Conservation (phyloP, 768 basidiomycete species). For the Gymnopilus junonius region DNA sequence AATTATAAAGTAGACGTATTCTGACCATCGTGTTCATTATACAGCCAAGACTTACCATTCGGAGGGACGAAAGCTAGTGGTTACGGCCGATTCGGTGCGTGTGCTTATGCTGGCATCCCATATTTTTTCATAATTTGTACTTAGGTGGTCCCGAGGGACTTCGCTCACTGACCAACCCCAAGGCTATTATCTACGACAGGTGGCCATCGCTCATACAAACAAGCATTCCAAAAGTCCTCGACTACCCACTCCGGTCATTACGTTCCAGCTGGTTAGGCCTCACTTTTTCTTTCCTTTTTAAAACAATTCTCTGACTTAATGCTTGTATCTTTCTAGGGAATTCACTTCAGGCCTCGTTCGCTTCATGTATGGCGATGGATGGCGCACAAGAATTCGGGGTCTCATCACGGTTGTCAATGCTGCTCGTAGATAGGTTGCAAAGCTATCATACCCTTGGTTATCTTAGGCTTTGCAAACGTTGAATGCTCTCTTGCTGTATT, state of each 20-base stretch:
- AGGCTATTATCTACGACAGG: conserved; percentile 85
- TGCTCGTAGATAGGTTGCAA: conserved; percentile 24
- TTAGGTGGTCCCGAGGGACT: conserved; percentile 93
- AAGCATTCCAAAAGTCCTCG: conserved; percentile 80
- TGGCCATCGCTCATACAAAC: conserved; percentile 88
- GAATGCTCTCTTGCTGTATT: conserved; percentile 1
- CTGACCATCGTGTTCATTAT: conserved; percentile 13
- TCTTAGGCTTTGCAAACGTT: not conserved
- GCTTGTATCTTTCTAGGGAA: conserved; percentile 41
- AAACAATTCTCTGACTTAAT: not conserved
- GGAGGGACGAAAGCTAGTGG: conserved; percentile 91
- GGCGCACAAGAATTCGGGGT: conserved; percentile 50
- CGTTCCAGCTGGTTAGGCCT: conserved; percentile 70
- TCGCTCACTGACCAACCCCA: conserved; percentile 84
- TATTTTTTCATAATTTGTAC: conserved; percentile 12
- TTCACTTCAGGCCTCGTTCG: conserved; percentile 53
- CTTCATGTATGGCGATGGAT: conserved; percentile 57
- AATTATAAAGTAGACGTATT: conserved; percentile 5
- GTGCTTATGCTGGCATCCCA: not conserved
- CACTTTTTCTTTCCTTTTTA: not conserved
- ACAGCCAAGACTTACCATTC: conserved; percentile 90
- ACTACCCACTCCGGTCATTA: conserved; percentile 83
- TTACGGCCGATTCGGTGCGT: conserved; percentile 89
- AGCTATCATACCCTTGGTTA: not conserved
- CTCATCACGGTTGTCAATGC: conserved; percentile 43